A percentile compares a stretch with the other conserved stretches of the same genome.
Conservation (phyloP, 1,284 basidiomycete species). For the Cutaneotrichosporon daszewskae region DNA sequence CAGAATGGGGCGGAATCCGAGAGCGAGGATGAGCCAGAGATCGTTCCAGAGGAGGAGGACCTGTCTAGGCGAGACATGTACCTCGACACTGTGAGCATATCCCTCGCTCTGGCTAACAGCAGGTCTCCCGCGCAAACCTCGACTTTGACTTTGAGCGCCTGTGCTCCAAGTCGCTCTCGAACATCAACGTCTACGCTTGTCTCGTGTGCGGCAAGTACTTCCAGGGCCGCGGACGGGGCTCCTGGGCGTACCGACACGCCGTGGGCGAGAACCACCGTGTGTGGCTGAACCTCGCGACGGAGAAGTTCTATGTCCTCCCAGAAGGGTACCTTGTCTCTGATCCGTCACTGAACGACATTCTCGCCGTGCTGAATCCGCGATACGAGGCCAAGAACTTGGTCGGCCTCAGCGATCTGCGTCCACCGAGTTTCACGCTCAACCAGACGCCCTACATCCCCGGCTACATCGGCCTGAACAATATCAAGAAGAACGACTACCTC, state of each 20-base stretch:
- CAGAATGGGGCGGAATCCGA: slow-evolving; percentile 21
- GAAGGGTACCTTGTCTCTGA: slow-evolving; percentile 95
- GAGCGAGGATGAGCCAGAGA: slow-evolving; percentile 50
- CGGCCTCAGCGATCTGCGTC: slow-evolving; percentile 55
- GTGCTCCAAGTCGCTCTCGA: slow-evolving; percentile 90
- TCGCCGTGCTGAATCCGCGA: slow-evolving; percentile 78
- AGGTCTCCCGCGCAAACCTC: slow-evolving; percentile 82
- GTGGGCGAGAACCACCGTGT: slow-evolving; percentile 98
- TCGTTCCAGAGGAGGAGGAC: slow-evolving; percentile 48
- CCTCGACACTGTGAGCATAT: slow-evolving; percentile 74
- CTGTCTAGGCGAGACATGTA: slow-evolving; percentile 76
- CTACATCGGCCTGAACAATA: slow-evolving; percentile 94
- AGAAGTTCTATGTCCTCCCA: slow-evolving; percentile 96
- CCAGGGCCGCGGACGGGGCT: slow-evolving; percentile 87
- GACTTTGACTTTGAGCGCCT: slow-evolving; percentile 99
- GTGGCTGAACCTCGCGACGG: slow-evolving; percentile 89
- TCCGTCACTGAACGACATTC: slow-evolving; percentile 89
- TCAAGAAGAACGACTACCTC: slow-evolving; percentile 94
- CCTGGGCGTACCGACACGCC: slow-evolving; percentile 93
- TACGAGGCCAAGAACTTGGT: slow-evolving; percentile 56
- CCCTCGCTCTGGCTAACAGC: slow-evolving; percentile 2
- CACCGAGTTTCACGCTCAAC: slow-evolving; percentile 69
- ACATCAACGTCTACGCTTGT: slow-evolving; percentile 97
- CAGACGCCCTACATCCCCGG: slow-evolving; percentile 82
- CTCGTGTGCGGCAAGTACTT: slow-evolving; percentile 98